Base-by-base conservation (phyloP, 75 land plant species). In the Isoetes taiwanensis region DNA sequence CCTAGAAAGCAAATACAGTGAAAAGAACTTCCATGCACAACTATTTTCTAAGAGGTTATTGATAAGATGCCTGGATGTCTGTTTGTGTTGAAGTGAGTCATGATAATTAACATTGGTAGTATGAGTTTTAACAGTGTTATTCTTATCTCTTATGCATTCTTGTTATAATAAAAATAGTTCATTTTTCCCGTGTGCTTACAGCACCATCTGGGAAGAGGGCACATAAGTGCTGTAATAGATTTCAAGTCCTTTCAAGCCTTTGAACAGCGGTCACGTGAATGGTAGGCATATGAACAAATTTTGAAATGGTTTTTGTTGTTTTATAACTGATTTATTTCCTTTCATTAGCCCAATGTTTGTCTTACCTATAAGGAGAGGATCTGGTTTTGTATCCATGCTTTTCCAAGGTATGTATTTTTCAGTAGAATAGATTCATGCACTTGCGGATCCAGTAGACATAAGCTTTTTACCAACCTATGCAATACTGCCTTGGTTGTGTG, bases 121-220 rank as follows among this genome's bases (percentile, higher is more conserved):
- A n/a, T n/a, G n/a, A n/a, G n/a, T n/a, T n/a, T n/a, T n/a, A n/a
- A n/a, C n/a, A n/a, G n/a, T n/a, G n/a, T n/a, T n/a, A n/a, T n/a
- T n/a, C n/a, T n/a, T n/a, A n/a, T n/a, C n/a, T n/a, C n/a, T n/a
- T n/a, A n/a, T n/a, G n/a, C n/a, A n/a, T n/a, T n/a, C n/a, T n/a
- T n/a, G n/a, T n/a, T n/a, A n/a, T n/a, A n/a, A n/a, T n/a, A n/a
- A n/a, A n/a, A n/a, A n/a, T n/a, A n/a, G n/a, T n/a, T n/a, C n/a
- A n/a, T n/a, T n/a, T n/a, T n/a, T n/a, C n/a, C n/a, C n/a, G n/a
- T n/a, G n/a, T n/a, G n/a, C n/a, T 30, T 40, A 25, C 72, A 91
- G 97, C 79, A 70, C 73, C 88, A 86, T 54, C 56, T 84, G 63
- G 98, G 98, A 55, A 80, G 98, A 78, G 98, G 98, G 14, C 85